phyloP scores from a whole-genome alignment of 2,329 filamentous ascomycete species.

The Aspergillus unguis region DNA sequence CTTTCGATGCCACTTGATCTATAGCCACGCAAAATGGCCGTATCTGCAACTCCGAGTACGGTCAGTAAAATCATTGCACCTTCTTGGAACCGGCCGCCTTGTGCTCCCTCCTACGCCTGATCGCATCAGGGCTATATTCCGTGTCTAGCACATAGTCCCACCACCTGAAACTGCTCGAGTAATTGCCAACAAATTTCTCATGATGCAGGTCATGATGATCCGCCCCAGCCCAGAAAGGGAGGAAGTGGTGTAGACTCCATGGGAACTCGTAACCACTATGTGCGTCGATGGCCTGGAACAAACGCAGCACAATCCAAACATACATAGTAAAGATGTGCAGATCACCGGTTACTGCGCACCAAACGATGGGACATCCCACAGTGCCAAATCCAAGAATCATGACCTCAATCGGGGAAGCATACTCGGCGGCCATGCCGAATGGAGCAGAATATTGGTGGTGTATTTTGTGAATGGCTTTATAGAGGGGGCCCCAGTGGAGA shows the following conservation, averaged over 20 bases:
- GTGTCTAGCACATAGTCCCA: conserved; percentile 96
- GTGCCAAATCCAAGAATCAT: conserved; percentile 90
- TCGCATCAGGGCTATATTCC: conserved; percentile 83
- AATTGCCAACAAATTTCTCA: conserved; percentile 98
- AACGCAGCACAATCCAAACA: conserved; percentile 83
- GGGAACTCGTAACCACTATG: conserved; percentile 99
- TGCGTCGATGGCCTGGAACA: conserved; percentile 97
- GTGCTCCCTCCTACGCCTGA: conserved; percentile 73
- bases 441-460: conserved; percentile 98
- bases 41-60: no score
- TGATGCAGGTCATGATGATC: conserved; percentile 97
- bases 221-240: conserved; percentile 97
- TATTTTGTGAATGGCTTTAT: conserved; percentile 97
- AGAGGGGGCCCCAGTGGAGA: conserved; percentile 91
- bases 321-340: conserved; percentile 98
- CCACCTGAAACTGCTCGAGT: conserved; percentile 96
- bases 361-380: conserved; percentile 76
- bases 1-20: no score
- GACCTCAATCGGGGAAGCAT: conserved; percentile 94
- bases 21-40: no score
- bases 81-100: conserved; percentile 27
- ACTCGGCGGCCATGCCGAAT: conserved; percentile 94
- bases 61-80: conserved; percentile 20
- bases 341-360: conserved; percentile 77
- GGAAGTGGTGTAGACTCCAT: conserved; percentile 90